Evolutionary conservation across 345 rosid species (phyloP).

Genomic region (Arabidopsis thaliana): DNA sequence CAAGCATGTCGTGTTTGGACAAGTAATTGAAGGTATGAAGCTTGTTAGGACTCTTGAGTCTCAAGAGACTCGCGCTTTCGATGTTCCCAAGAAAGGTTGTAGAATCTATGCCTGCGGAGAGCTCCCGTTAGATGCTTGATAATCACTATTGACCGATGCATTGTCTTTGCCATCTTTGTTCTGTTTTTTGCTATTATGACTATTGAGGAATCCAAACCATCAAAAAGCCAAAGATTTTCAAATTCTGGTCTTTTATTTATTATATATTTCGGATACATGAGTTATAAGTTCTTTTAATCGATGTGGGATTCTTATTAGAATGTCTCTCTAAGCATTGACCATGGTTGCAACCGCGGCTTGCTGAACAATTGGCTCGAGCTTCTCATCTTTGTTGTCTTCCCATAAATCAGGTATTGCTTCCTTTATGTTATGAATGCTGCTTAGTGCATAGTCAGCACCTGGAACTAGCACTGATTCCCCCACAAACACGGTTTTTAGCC

Average conservation of each 20-base stretch:
- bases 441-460: slow-evolving; percentile 80
- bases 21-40: slow-evolving; percentile 81
- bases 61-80: slow-evolving; percentile 72
- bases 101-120: slow-evolving; percentile 85
- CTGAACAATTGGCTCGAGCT: slow-evolving; percentile 63
- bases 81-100: slow-evolving; percentile 67
- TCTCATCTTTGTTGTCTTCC: slow-evolving; percentile 63
- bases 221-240: slow-evolving; percentile 11
- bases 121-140: slow-evolving; percentile 69
- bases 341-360: slow-evolving; percentile 59
- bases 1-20: slow-evolving; percentile 90
- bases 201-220: slow-evolving; percentile 25
- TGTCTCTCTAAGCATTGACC: slow-evolving; percentile 57
- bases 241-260: not conserved
- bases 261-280: slow-evolving; percentile 14
- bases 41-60: slow-evolving; percentile 74
- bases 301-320: slow-evolving; percentile 9
- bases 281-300: slow-evolving; percentile 23
- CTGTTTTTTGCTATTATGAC: slow-evolving; percentile 26
- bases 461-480: slow-evolving; percentile 68
- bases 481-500: slow-evolving; percentile 75
- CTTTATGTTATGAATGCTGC: slow-evolving; percentile 81
- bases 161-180: slow-evolving; percentile 13
- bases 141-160: not conserved
- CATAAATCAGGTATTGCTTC: slow-evolving; percentile 85